phyloP scores from a whole-genome alignment of 2,329 filamentous ascomycete genomes.

The Chalaropsis thielavioides region DNA sequence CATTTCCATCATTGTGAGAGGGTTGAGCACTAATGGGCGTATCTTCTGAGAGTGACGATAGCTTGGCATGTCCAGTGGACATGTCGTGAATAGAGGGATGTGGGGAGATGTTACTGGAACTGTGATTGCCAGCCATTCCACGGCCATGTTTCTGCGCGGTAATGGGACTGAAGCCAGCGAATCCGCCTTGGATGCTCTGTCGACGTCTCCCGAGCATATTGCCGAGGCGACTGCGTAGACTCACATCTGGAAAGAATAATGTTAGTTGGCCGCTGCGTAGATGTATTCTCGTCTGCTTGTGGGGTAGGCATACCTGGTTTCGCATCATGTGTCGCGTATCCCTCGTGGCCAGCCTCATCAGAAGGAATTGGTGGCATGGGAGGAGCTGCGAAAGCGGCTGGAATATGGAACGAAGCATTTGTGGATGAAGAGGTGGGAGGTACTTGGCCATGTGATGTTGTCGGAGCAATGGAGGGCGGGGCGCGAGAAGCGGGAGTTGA shows the following conservation, averaged over 20 bases:
- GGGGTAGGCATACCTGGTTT: slow-evolving; percentile 20
- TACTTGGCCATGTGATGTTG: slow-evolving; percentile 11
- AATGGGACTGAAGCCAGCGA: slow-evolving; percentile 43
- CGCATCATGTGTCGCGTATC: slow-evolving; percentile 24
- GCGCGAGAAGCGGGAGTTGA: slow-evolving; percentile 13
- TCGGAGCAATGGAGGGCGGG: slow-evolving; percentile 5
- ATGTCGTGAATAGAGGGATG: slow-evolving; percentile 46
- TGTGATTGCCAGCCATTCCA: slow-evolving; percentile 48
- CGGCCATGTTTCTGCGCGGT: slow-evolving; percentile 43
- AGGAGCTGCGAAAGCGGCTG: slow-evolving; percentile 15
- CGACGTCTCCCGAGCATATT: slow-evolving; percentile 53
- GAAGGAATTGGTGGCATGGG: slow-evolving; percentile 18
- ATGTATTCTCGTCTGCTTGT: not conserved
- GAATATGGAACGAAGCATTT: slow-evolving; percentile 9
- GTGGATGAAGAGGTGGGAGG: slow-evolving; percentile 11
- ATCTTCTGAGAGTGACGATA: slow-evolving; percentile 45
- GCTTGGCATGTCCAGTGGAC: slow-evolving; percentile 28
- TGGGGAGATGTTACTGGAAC: slow-evolving; percentile 38
- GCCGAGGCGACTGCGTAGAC: slow-evolving; percentile 40
- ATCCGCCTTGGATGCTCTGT: slow-evolving; percentile 51
- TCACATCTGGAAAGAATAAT: not conserved
- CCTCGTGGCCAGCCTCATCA: slow-evolving; percentile 31
- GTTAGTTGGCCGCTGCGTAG: not conserved
- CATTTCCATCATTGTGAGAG: not conserved
- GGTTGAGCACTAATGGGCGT: slow-evolving; percentile 24